Conservation (phyloP, 2,329 filamentous ascomycete species). For the Diaporthe aspalathi region DNA sequence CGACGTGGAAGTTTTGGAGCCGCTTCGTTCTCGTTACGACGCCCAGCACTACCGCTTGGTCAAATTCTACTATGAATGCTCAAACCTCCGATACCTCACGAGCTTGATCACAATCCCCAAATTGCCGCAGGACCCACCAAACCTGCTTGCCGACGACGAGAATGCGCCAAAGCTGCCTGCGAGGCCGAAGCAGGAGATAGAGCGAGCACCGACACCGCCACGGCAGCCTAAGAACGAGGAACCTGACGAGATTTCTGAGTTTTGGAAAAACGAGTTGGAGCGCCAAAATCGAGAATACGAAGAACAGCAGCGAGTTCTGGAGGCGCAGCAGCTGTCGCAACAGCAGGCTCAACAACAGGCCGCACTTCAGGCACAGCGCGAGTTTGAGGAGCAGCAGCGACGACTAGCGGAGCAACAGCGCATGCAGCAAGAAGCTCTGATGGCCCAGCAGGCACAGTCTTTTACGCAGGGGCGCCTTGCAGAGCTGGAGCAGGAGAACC, state of each 20-base stretch:
- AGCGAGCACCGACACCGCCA: conserved; percentile 75
- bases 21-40: conserved; percentile 88
- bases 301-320: conserved; percentile 88
- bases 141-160: conserved; percentile 86
- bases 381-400: conserved; percentile 97
- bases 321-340: conserved; percentile 86
- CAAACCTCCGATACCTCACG: conserved; percentile 94
- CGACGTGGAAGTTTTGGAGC: conserved; percentile 91
- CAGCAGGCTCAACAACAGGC: conserved; percentile 85
- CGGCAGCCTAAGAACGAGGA: conserved; percentile 77
- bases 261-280: conserved; percentile 94
- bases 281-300: conserved; percentile 95
- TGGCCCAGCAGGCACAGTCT: conserved; percentile 89
- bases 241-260: conserved; percentile 95
- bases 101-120: conserved; percentile 97
- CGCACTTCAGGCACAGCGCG: conserved; percentile 85
- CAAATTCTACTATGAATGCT: conserved; percentile 99
- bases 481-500: conserved; percentile 93
- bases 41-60: conserved; percentile 96
- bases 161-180: conserved; percentile 84
- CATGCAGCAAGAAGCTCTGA: conserved; percentile 88
- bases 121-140: conserved; percentile 92
- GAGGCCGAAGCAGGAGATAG: conserved; percentile 81
- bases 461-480: conserved; percentile 97
- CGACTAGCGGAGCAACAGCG: conserved; percentile 88